A percentile compares a stretch with the other conserved stretches of the same genome.
These are phyloP conservation scores for Postia placenta DNA, from an alignment of 768 basidiomycete species.

Conservation along the genomic window DNA sequence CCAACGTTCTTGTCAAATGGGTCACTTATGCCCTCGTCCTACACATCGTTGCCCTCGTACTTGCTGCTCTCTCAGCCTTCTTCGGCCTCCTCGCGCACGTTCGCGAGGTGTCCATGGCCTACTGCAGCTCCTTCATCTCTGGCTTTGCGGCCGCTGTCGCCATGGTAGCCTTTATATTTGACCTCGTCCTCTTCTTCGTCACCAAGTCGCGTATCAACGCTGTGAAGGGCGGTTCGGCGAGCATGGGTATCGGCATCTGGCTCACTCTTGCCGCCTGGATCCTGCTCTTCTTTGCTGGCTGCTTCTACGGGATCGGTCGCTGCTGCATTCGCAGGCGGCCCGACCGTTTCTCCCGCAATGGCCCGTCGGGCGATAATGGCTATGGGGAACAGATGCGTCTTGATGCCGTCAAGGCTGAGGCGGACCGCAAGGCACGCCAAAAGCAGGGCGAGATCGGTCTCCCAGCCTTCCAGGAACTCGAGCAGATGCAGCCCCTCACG, in stretches of 20 bases:
- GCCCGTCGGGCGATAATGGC: constrained; percentile 14
- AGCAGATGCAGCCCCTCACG: constrained; percentile 56
- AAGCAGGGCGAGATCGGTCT: constrained; percentile 57
- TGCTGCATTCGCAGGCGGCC: constrained; percentile 68
- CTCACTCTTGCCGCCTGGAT: constrained; percentile 83
- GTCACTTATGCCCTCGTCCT: constrained; percentile 90
- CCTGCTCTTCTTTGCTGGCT: constrained; percentile 85
- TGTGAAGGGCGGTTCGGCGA: constrained; percentile 66
- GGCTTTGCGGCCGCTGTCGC: constrained; percentile 76
- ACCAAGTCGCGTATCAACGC: constrained; percentile 78
- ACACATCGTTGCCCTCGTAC: constrained; percentile 80
- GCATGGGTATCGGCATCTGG: constrained; percentile 89
- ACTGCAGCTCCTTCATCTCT: constrained; percentile 75
- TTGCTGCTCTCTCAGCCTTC: constrained; percentile 63
- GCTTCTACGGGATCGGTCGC: constrained; percentile 78
- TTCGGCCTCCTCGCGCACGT: constrained; percentile 88
- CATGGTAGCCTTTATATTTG: constrained; percentile 88
- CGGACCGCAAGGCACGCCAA: constrained; percentile 71
- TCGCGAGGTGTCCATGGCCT: constrained; percentile 80
- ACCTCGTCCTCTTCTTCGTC: constrained; percentile 85
- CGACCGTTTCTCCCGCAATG: neutral
- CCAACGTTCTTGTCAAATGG: constrained; percentile 86
- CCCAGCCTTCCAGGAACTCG: constrained; percentile 69
- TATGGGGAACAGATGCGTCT: constrained; percentile 67
- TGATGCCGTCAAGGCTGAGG: constrained; percentile 83